phyloP scores from a whole-genome alignment of 2,329 filamentous ascomycete genomes.

The Exophiala xenobiotica region DNA sequence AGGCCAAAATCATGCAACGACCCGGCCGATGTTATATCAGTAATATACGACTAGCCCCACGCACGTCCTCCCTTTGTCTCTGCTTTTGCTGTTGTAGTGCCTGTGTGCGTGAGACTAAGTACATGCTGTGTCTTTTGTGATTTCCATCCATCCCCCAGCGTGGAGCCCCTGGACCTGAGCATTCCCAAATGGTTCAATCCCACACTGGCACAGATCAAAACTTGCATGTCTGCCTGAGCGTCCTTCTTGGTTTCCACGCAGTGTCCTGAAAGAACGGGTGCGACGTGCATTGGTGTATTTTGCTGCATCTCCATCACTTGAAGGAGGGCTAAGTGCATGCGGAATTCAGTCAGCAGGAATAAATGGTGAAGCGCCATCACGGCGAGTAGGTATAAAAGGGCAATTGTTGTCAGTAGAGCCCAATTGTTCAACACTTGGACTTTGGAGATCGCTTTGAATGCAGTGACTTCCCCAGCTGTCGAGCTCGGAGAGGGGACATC shows the following conservation, averaged over 20 bases:
- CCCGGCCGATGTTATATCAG: no score
- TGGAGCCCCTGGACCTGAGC: no score
- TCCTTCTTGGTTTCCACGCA: not conserved
- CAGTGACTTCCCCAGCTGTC: not conserved
- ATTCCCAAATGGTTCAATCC: no score
- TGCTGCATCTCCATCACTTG: not conserved
- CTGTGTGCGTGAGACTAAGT: no score
- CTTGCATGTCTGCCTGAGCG: not conserved
- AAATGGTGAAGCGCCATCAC: not conserved
- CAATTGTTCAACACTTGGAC: not conserved
- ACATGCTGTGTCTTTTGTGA: no score
- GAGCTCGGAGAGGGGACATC: not conserved
- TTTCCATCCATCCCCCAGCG: no score
- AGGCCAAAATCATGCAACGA: no score
- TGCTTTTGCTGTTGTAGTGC: no score
- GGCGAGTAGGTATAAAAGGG: not conserved
- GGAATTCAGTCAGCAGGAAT: not conserved
- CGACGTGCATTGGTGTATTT: not conserved
- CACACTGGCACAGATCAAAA: not conserved
- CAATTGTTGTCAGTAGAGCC: not conserved
- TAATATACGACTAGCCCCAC: no score
- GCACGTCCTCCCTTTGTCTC: no score
- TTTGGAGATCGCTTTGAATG: not conserved
- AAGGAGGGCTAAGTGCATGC: not conserved
- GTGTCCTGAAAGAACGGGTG: not conserved